These are phyloP conservation scores for Vicia sativa DNA, from an alignment of 306 rosid genomes.

Conservation along the genomic window DNA sequence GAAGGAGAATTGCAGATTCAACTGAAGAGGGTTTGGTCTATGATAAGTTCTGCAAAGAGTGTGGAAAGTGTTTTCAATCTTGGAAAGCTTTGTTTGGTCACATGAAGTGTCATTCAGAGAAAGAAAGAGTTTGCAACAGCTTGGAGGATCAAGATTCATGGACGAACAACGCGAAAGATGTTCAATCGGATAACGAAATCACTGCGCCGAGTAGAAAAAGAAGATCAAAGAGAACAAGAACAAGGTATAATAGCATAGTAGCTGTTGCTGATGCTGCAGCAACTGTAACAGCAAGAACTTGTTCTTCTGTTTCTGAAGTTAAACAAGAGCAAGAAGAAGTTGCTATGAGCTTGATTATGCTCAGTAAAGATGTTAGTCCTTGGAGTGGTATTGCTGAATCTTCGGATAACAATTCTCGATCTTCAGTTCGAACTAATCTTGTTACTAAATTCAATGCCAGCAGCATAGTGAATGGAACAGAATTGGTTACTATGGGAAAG, in stretches of 20 bases:
- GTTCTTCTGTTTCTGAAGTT: constrained; percentile 64
- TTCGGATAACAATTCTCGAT: constrained; percentile 68
- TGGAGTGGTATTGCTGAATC: constrained; percentile 64
- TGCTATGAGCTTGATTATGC: constrained; percentile 90
- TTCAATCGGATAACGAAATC: constrained; percentile 74
- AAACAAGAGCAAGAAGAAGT: constrained; percentile 92
- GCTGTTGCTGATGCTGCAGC: constrained; percentile 40
- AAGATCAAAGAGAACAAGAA: constrained; percentile 71
- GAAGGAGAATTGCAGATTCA: constrained; percentile 60
- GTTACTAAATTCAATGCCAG: constrained; percentile 39
- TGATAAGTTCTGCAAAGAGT: constrained; percentile 80
- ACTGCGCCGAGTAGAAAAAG: constrained; percentile 54
- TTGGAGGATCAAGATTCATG: constrained; percentile 76
- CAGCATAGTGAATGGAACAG: constrained; percentile 45
- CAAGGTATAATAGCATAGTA: constrained; percentile 47
- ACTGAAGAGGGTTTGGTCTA: constrained; percentile 44
- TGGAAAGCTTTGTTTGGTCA: constrained; percentile 93
- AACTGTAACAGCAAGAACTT: constrained; percentile 34
- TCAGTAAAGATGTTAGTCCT: constrained; percentile 63
- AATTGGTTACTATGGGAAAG: constrained; percentile 50
- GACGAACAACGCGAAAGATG: constrained; percentile 48
- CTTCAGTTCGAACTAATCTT: constrained; percentile 42
- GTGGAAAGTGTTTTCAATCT: constrained; percentile 74
- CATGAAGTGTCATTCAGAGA: constrained; percentile 85
- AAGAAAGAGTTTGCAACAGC: constrained; percentile 48